A percentile compares a stretch with the other conserved stretches of the same genome.
Conservation (phyloP, 106 monocot genomes). For the Vanilla planifolia region DNA sequence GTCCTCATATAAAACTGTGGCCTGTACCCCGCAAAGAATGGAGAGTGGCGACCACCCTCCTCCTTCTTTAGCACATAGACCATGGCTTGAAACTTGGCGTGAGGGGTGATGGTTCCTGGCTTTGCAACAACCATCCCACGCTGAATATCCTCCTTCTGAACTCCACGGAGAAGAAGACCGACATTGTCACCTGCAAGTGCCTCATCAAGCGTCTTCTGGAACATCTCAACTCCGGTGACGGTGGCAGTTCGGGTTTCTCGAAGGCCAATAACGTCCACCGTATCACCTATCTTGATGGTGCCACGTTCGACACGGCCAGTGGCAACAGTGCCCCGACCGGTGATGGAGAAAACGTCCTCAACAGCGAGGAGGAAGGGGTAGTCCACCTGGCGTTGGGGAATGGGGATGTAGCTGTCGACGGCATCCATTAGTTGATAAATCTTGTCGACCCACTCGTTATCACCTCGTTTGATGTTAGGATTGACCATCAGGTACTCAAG, state of each 20-base stretch:
- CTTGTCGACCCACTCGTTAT: constrained; percentile 81
- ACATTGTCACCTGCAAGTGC: constrained; percentile 77
- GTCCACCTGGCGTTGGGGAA: constrained; percentile 82
- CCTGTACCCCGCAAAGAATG: constrained; percentile 62
- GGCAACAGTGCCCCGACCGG: constrained; percentile 86
- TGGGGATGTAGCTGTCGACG: constrained; percentile 87
- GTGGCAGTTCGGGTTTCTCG: constrained; percentile 52
- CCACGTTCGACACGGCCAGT: constrained; percentile 86
- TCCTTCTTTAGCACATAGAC: constrained; percentile 83
- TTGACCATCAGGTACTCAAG: constrained; percentile 79
- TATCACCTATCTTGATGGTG: constrained; percentile 60
- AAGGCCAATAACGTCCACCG: constrained; percentile 60
- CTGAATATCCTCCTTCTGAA: constrained; percentile 61
- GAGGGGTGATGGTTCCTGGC: constrained; percentile 71
- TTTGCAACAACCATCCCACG: constrained; percentile 71
- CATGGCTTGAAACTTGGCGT: constrained; percentile 57
- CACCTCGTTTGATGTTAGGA: constrained; percentile 67
- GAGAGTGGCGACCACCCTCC: constrained; percentile 76
- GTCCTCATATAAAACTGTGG: constrained; percentile 85
- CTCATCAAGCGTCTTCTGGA: constrained; percentile 82
- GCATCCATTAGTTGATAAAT: constrained; percentile 79
- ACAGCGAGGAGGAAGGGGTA: constrained; percentile 87
- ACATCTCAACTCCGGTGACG: constrained; percentile 90
- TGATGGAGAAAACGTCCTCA: constrained; percentile 97
- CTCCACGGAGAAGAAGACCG: constrained; percentile 61